These are phyloP conservation scores for Crithidia acanthocephali DNA, from an alignment of 208 protist genomes.

Conservation along the genomic window DNA sequence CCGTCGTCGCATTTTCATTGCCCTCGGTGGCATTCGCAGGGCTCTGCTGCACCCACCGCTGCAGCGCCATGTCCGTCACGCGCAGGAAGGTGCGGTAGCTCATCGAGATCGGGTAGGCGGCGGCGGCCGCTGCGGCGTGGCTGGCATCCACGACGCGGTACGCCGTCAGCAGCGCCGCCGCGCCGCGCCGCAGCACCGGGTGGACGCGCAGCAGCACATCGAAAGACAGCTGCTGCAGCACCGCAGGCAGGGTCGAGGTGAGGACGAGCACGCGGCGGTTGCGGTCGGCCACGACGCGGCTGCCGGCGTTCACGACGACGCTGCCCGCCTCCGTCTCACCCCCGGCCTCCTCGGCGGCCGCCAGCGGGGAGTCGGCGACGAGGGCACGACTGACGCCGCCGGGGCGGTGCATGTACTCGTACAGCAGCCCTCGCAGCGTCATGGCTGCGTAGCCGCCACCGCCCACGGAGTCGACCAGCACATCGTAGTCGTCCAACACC, in stretches of 20 bases:
- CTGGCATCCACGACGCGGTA: conserved; percentile 38
- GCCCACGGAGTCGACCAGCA: conserved; percentile 39
- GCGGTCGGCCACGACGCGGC: conserved; percentile 14
- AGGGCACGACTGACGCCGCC: conserved; percentile 36
- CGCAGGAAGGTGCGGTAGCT: conserved; percentile 73
- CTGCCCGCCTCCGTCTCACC: conserved; percentile 16
- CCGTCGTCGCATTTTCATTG: neutral
- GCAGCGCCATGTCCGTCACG: conserved; percentile 74
- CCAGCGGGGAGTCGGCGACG: conserved; percentile 10
- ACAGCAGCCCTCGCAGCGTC: conserved; percentile 35
- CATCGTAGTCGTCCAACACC: conserved; percentile 98
- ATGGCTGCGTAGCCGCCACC: conserved; percentile 9
- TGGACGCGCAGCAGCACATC: conserved; percentile 40
- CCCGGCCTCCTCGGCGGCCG: conserved; percentile 20
- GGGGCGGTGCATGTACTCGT: conserved; percentile 40
- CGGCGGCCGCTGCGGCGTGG: conserved; percentile 18
- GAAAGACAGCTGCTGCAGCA: conserved; percentile 13
- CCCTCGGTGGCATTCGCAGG: neutral
- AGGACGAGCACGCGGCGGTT: conserved; percentile 37
- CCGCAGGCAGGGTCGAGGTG: conserved; percentile 28
- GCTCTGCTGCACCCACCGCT: conserved; percentile 27
- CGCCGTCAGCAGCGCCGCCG: conserved; percentile 37
- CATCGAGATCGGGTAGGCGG: conserved; percentile 53
- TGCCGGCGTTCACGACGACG: conserved; percentile 24
- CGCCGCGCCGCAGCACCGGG: conserved; percentile 39